Conservation (phyloP, 1,284 basidiomycete species). For the Mycosarcoma maydis region DNA sequence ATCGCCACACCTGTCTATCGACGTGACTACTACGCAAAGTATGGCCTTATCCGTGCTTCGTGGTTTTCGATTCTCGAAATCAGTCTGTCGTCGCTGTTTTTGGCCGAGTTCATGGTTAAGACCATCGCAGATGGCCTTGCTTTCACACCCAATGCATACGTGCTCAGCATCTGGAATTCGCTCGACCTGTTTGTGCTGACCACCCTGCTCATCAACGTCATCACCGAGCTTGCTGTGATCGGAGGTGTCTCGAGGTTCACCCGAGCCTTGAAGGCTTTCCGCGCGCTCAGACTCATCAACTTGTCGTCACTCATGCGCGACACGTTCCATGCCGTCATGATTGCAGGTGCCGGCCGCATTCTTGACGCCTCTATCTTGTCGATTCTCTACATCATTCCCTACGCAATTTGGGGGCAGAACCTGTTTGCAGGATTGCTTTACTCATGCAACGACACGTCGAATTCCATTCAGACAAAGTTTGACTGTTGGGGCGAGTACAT, state of each 20-base stretch:
- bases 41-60: constrained; percentile 75
- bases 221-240: constrained; percentile 79
- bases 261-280: constrained; percentile 85
- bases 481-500: constrained; percentile 82
- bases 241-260: constrained; percentile 81
- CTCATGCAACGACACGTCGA: constrained; percentile 78
- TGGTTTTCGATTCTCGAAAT: constrained; percentile 91
- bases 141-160: constrained; percentile 93
- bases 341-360: constrained; percentile 86
- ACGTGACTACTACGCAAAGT: constrained; percentile 74
- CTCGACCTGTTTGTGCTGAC: constrained; percentile 87
- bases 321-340: constrained; percentile 90
- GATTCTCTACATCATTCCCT: constrained; percentile 91
- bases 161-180: constrained; percentile 90
- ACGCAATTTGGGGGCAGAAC: constrained; percentile 95
- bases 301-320: constrained; percentile 75
- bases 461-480: constrained; percentile 71
- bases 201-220: constrained; percentile 83
- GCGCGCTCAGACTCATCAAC: constrained; percentile 90
- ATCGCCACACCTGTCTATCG: constrained; percentile 89
- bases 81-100: constrained; percentile 78
- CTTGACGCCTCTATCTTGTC: constrained; percentile 91
- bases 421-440: constrained; percentile 89
- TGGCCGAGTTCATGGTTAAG: constrained; percentile 89
- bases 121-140: constrained; percentile 85